Base-by-base conservation (phyloP, 768 basidiomycete species). In the Mycena leptocephala region DNA sequence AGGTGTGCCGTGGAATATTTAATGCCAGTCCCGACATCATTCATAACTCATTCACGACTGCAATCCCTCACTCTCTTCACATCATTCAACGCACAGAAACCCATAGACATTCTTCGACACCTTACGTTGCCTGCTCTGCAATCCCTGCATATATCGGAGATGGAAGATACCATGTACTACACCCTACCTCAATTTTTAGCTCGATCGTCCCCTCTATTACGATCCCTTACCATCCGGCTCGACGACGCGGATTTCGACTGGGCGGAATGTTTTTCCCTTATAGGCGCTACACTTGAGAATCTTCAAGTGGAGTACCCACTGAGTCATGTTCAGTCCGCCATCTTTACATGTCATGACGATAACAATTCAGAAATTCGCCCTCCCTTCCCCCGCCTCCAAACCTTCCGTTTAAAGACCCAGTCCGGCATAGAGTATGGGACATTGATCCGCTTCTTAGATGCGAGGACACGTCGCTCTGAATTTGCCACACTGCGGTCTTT, bases 121-220 rank as follows among this genome's bases (percentile, higher is more conserved):
- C 61, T 72, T 9, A 53, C 70, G 22, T 41, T 65, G 9, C 64
- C 64, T n/a, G 64, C 53, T 3, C 56, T 73, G 2, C 62, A 43
- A 30, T 24, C 55, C 8, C 13, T 73, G 22, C 53, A 66, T 4
- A 43, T 66, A 13, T 66, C 55, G 10, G 55, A 58, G 1, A 14
- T 53, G 14, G 24, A 26, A 5, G 64, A 65, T 43, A 30, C 24
- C 2, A 2, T 24, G 5, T 18, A 24, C 24, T 26, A 26, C 1
- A 30, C 55, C 28, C 55, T 74, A 18, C 3, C 2, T n/a, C 26
- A 20, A 7, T 74, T 74, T 46, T 56, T 74, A 0, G 33, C 2
- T 3, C 73, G 66, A 13, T 74, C 72, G 16, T 61, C 46, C 5
- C 58, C 73, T 6, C 58, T 41, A 8, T 22, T 74, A 22, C 63